phyloP scores from a whole-genome alignment of 371 early-diverging fungal genomes.

The Capniomyces stellatus region DNA sequence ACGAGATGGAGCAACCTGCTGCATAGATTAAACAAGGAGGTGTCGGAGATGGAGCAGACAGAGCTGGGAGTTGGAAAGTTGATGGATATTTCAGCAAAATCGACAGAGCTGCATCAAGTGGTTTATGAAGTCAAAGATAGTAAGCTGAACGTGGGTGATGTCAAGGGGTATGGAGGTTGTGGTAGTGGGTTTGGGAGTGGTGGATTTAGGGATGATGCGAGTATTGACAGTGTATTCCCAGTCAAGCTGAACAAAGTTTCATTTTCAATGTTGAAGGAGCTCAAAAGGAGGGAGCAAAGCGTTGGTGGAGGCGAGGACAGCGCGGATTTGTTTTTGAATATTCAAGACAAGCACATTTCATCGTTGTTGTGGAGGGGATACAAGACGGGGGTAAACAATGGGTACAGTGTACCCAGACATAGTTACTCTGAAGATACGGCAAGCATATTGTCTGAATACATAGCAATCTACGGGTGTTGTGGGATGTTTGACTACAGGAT shows the following conservation, averaged over 20 bases:
- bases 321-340: neutral
- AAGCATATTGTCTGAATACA: neutral
- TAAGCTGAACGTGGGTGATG: neutral
- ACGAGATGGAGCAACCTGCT: slow-evolving; percentile 3
- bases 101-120: neutral
- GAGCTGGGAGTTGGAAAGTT: neutral
- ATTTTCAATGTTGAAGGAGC: neutral
- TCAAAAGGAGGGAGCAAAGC: neutral
- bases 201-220: neutral
- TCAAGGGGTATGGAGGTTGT: neutral
- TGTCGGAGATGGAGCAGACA: neutral
- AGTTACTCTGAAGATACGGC: neutral
- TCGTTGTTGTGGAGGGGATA: neutral
- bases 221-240: neutral
- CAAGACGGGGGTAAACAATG: neutral
- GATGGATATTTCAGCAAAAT: neutral
- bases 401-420: neutral
- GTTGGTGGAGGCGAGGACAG: neutral
- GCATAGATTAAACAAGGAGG: neutral
- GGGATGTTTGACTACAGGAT: neutral
- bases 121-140: neutral
- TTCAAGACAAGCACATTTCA: slow-evolving; percentile 3
- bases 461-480: neutral
- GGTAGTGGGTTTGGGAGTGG: no score
- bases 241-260: neutral